Conservation (phyloP, 352 stramenopile genomes). For the Phytophthora sp. region DNA sequence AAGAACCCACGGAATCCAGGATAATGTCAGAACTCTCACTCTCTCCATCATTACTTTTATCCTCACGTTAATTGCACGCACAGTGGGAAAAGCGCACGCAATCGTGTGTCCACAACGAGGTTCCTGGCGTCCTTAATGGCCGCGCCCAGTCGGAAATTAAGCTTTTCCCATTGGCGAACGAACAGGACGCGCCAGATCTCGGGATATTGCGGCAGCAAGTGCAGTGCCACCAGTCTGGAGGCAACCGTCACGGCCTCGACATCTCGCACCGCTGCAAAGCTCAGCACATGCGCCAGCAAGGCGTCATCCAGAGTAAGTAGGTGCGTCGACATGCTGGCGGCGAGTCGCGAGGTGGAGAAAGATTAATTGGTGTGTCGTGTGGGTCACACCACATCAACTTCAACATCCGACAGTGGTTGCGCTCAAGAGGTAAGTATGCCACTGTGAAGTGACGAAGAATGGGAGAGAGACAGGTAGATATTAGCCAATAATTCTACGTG, state of each 20-base stretch:
- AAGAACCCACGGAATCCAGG: background rate
- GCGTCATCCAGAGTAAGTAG: constrained; percentile 46
- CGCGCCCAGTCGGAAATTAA: constrained; percentile 57
- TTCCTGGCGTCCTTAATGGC: constrained; percentile 5
- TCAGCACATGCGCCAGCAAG: constrained; percentile 43
- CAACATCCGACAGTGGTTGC: constrained; percentile 15
- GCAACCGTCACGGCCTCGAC: constrained; percentile 54
- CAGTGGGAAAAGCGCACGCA: constrained; percentile 48
- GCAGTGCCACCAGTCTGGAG: constrained; percentile 40
- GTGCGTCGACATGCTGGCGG: constrained; percentile 8
- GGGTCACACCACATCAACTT: constrained; percentile 32
- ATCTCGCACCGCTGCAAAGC: constrained; percentile 42
- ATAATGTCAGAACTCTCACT: background rate
- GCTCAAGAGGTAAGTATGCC: constrained; percentile 6
- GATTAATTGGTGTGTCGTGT: constrained; percentile 1
- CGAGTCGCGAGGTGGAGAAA: constrained; percentile 17
- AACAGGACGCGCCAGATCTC: constrained; percentile 61
- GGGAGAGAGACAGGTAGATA: background rate
- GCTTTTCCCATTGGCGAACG: constrained; percentile 48
- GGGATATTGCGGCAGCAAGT: constrained; percentile 55
- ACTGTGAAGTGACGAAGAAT: constrained; percentile 16
- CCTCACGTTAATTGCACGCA: constrained; percentile 14
- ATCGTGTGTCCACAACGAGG: constrained; percentile 39
- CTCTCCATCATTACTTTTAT: background rate
- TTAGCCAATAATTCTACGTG: constrained; percentile 23